Evolutionary conservation across 345 rosid genomes (phyloP).

Genomic region (Camelina sativa): DNA sequence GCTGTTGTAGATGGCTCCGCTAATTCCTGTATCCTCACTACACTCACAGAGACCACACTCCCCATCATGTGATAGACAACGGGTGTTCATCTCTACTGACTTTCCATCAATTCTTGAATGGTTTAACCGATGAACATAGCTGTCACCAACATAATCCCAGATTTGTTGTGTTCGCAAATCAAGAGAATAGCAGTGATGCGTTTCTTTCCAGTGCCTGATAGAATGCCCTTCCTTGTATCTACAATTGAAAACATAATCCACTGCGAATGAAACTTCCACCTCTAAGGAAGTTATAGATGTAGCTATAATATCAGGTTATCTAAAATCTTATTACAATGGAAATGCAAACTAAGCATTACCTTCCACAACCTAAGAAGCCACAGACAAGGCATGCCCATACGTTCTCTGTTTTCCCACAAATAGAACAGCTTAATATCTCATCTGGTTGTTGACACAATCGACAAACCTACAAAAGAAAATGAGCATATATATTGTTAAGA

Average conservation of each 20-base stretch:
- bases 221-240: conserved; percentile 97
- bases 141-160: conserved; percentile 98
- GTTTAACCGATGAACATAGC: conserved; percentile 88
- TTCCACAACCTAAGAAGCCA: conserved; percentile 96
- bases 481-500: background rate
- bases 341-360: conserved; percentile 51
- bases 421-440: conserved; percentile 76
- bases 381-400: conserved; percentile 94
- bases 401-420: conserved; percentile 77
- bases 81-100: conserved; percentile 59
- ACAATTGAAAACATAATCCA: conserved; percentile 29
- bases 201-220: conserved; percentile 87
- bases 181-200: conserved; percentile 87
- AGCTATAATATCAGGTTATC: conserved; percentile 13
- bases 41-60: conserved; percentile 70
- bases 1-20: conserved; percentile 78
- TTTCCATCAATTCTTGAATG: conserved; percentile 89
- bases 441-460: conserved; percentile 89
- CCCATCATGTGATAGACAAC: conserved; percentile 63
- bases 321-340: background rate
- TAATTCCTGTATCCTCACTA: conserved; percentile 80
- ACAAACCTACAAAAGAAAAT: conserved; percentile 65
- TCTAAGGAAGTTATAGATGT: conserved; percentile 7
- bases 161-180: conserved; percentile 90
- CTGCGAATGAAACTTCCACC: conserved; percentile 4